Conservation (phyloP, 768 basidiomycete genomes). For the Mycena vulgaris region DNA sequence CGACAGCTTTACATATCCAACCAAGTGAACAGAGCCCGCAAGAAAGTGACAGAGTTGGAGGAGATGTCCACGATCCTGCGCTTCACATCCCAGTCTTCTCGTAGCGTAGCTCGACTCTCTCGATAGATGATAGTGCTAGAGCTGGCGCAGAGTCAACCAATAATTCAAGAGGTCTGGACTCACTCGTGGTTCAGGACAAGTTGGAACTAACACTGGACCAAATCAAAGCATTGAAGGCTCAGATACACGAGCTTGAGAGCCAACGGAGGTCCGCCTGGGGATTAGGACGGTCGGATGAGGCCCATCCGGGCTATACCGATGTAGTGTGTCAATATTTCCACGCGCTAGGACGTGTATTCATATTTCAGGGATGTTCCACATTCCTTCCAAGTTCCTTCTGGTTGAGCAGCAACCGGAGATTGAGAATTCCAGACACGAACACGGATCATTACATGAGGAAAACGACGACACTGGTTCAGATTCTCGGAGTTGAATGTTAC, state of each 20-base stretch:
- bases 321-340: no score
- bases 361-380: no score
- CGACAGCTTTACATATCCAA: conserved; percentile 21
- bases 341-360: no score
- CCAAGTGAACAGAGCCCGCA: conserved; percentile 19
- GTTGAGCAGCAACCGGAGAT: no score
- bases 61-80: conserved; percentile 6
- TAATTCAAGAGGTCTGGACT: neutral
- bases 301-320: neutral
- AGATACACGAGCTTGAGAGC: neutral
- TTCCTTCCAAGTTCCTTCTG: no score
- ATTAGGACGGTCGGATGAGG: neutral
- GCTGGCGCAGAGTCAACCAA: neutral
- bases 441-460: no score
- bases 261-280: conserved; percentile 8
- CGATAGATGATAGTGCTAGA: neutral
- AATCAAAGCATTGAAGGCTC: neutral
- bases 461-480: no score
- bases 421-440: no score
- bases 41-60: conserved; percentile 20
- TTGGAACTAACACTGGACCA: neutral
- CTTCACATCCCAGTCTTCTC: neutral
- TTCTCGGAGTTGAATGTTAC: no score
- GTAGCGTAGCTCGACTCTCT: neutral
- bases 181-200: neutral